Percentiles rank a stretch among this genome's conserved stretches.
These are phyloP conservation scores for Xylaria venustula DNA, from an alignment of 495 filamentous ascomycete species.

Conservation along the genomic window DNA sequence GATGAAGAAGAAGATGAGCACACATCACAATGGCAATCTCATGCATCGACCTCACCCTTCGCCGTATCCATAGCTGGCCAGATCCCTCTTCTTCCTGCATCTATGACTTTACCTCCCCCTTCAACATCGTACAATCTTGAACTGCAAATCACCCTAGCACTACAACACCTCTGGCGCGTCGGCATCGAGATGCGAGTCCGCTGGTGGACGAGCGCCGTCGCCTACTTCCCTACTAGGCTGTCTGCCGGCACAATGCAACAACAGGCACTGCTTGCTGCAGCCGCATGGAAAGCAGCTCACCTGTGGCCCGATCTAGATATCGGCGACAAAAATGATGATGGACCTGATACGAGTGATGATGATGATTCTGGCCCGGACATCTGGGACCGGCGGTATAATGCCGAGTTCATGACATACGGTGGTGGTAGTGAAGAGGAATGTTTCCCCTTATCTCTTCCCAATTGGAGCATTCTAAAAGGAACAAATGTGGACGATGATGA, in stretches of 20 bases:
- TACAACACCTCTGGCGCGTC: conserved; percentile 91
- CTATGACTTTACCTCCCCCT: conserved; percentile 60
- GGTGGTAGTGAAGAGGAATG: conserved; percentile 8
- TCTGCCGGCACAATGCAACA: conserved; percentile 11
- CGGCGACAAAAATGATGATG: conserved; percentile 38
- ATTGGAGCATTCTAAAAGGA: conserved; percentile 32
- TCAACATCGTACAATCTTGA: conserved; percentile 19
- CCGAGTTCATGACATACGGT: conserved; percentile 31
- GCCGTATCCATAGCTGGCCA: conserved; percentile 71
- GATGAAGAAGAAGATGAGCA: not conserved
- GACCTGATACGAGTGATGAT: conserved; percentile 30
- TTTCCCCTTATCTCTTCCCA: conserved; percentile 27
- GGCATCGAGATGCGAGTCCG: conserved; percentile 67
- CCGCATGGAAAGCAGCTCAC: conserved; percentile 40
- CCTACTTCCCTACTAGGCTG: conserved; percentile 56
- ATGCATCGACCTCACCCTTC: conserved; percentile 16
- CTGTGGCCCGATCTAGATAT: conserved; percentile 19
- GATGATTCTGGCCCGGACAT: conserved; percentile 59
- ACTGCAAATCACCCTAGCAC: conserved; percentile 50
- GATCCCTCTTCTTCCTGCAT: conserved; percentile 81
- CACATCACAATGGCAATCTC: not conserved
- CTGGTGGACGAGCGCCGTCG: conserved; percentile 72
- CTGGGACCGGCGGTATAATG: conserved; percentile 69
- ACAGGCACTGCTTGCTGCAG: conserved; percentile 22
- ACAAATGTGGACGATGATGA: conserved; percentile 20